A percentile compares a stretch with the other conserved stretches of the same genome.
phyloP scores from a whole-genome alignment of 176 grass and related monocot species.

The Phoenix dactylifera region DNA sequence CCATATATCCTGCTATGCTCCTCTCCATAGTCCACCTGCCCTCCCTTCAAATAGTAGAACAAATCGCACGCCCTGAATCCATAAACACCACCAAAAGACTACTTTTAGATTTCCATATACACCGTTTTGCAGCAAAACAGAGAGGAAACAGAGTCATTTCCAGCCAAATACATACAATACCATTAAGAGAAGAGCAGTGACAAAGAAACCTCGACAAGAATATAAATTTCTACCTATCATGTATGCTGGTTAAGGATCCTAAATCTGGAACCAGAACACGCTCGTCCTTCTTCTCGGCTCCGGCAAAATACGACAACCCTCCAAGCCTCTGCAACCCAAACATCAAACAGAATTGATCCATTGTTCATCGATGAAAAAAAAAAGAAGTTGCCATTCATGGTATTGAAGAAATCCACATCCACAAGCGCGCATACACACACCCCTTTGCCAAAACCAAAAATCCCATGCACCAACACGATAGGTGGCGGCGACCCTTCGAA shows the following conservation, averaged over 20 bases:
- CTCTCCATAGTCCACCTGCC: slow-evolving; percentile 71
- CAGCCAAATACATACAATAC: too few species aligned
- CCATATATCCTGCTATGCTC: slow-evolving; percentile 47
- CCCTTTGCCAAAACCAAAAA: slow-evolving; percentile 88
- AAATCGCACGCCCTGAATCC: slow-evolving; percentile 49
- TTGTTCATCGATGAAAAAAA: neutral
- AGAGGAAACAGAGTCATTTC: too few species aligned
- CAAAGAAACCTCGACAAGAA: too few species aligned
- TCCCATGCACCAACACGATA: slow-evolving; percentile 82
- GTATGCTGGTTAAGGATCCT: slow-evolving; percentile 68
- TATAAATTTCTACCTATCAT: slow-evolving; percentile 40
- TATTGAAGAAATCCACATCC: too few species aligned
- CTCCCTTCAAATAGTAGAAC: slow-evolving; percentile 89
- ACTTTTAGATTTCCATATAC: too few species aligned
- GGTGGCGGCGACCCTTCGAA: slow-evolving; percentile 37
- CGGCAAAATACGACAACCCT: slow-evolving; percentile 84
- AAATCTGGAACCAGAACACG: slow-evolving; percentile 76
- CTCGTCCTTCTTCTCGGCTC: slow-evolving; percentile 83
- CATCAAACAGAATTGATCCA: too few species aligned
- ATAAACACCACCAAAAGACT: neutral
- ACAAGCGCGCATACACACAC: slow-evolving; percentile 14
- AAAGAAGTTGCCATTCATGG: neutral
- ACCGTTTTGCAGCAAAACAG: too few species aligned
- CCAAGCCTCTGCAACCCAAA: slow-evolving; percentile 48
- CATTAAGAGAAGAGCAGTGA: too few species aligned